phyloP scores from a whole-genome alignment of 208 protist species.

The Crithidia brevicula region DNA sequence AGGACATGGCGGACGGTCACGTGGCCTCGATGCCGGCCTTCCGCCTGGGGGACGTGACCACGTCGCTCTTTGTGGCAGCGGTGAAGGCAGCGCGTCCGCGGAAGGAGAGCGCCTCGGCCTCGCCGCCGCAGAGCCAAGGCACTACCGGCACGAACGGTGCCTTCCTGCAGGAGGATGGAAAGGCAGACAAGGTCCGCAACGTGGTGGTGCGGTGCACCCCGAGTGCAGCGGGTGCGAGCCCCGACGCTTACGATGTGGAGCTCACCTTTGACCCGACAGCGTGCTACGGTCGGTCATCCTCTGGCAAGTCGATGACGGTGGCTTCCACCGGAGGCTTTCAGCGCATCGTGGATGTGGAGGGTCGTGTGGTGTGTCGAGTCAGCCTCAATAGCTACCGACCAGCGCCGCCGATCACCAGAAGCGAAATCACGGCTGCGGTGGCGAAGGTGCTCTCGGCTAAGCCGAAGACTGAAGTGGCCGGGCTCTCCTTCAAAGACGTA shows the following conservation, averaged over 20 bases:
- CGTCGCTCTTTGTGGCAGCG: constrained; percentile 24
- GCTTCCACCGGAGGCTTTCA: constrained; percentile 54
- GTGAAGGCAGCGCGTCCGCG: constrained; percentile 35
- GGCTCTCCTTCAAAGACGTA: constrained; percentile 59
- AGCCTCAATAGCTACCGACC: constrained; percentile 63
- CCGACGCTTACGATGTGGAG: constrained; percentile 26
- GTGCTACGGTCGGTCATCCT: constrained; percentile 37
- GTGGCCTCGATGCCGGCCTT: constrained; percentile 29
- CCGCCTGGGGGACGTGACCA: constrained; percentile 30
- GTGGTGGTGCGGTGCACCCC: constrained; percentile 23
- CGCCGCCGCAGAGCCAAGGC: neutral
- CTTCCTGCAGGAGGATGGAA: constrained; percentile 6
- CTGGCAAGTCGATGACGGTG: constrained; percentile 71
- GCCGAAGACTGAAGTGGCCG: constrained; percentile 14
- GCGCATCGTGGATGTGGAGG: constrained; percentile 37
- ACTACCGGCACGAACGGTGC: neutral
- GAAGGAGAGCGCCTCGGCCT: constrained; percentile 10
- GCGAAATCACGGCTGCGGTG: constrained; percentile 41
- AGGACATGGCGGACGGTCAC: constrained; percentile 24
- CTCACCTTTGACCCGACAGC: constrained; percentile 68
- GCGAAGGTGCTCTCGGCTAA: constrained; percentile 32
- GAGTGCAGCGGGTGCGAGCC: neutral
- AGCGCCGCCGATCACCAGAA: constrained; percentile 33
- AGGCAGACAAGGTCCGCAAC: constrained; percentile 44
- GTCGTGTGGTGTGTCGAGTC: constrained; percentile 40